Conservation (phyloP, 2,329 filamentous ascomycete genomes). For the Clonostachys rosea region DNA sequence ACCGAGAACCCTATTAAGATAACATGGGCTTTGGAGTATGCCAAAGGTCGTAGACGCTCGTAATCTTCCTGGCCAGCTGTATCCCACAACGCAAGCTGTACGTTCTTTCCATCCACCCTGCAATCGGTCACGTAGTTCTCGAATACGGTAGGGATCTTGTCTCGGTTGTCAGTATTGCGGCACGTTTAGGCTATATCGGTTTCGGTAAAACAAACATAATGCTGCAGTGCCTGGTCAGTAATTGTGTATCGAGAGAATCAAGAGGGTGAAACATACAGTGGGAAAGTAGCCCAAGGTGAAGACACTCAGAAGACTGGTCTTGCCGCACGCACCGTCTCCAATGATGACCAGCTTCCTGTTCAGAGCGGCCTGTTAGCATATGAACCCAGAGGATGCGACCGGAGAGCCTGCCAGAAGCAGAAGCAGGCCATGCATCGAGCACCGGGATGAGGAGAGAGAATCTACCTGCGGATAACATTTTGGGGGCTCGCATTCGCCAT, state of each 20-base stretch:
- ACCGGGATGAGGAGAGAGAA: not conserved
- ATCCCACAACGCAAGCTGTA: constrained; percentile 97
- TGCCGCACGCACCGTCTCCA: constrained; percentile 94
- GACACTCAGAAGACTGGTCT: constrained; percentile 94
- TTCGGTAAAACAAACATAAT: constrained; percentile 47
- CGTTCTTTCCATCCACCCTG: constrained; percentile 96
- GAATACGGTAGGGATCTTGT: constrained; percentile 90
- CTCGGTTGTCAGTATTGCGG: constrained; percentile 3
- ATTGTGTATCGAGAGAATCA: not conserved
- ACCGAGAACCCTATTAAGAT: constrained; percentile 94
- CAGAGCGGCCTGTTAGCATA: not conserved
- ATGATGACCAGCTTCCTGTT: constrained; percentile 92
- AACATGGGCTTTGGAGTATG: constrained; percentile 96
- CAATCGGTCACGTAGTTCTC: constrained; percentile 99
- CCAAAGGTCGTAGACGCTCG: constrained; percentile 87
- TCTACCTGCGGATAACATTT: constrained; percentile 65
- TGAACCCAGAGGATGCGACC: not conserved
- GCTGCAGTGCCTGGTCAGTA: constrained; percentile 27
- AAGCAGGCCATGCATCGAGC: not conserved
- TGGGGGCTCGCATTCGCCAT: constrained; percentile 41
- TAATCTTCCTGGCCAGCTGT: constrained; percentile 99
- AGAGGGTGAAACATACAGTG: constrained; percentile 61
- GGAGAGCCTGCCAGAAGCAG: not conserved
- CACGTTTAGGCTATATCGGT: constrained; percentile 1
- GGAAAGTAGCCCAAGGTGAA: constrained; percentile 98